Percentiles rank a stretch among this genome's conserved stretches.
Evolutionary conservation across 2,329 filamentous ascomycete species (phyloP).

Genomic region (Calcarisporium arbuscula): DNA sequence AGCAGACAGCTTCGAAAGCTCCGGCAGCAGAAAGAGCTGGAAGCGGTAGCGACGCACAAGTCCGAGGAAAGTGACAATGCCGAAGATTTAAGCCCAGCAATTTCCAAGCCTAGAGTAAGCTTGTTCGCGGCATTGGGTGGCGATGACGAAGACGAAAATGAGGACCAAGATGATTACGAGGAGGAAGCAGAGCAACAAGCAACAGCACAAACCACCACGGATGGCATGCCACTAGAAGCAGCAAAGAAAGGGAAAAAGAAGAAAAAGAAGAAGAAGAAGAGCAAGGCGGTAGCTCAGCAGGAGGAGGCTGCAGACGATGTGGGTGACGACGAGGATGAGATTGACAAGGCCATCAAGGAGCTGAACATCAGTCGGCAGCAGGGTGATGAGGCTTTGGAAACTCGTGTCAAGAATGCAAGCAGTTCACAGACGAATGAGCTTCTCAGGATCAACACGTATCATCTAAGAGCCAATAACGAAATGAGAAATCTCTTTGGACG

Average conservation of each 20-base stretch:
- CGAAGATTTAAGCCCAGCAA: conserved; percentile 23
- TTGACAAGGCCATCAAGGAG: conserved; percentile 47
- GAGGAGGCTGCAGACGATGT: conserved; percentile 11
- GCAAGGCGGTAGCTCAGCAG: conserved; percentile 15
- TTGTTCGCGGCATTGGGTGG: conserved; percentile 47
- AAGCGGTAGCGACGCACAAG: conserved; percentile 15
- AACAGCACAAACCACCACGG: conserved; percentile 16
- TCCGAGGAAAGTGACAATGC: conserved; percentile 24
- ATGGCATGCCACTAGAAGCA: conserved; percentile 20
- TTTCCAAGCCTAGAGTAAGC: conserved; percentile 34
- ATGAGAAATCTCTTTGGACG: conserved; percentile 63
- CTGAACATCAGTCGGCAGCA: conserved; percentile 30
- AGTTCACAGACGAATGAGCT: conserved; percentile 33
- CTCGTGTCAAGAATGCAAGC: no score
- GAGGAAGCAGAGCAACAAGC: conserved; percentile 9
- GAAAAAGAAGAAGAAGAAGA: conserved; percentile 32
- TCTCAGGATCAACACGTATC: conserved; percentile 52
- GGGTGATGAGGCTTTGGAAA: conserved; percentile 7
- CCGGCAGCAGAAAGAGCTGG: conserved; percentile 42
- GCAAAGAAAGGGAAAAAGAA: conserved; percentile 34
- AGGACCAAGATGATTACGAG: conserved; percentile 26
- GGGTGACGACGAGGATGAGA: conserved; percentile 40
- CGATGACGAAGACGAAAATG: conserved; percentile 33
- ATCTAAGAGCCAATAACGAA: conserved; percentile 83
- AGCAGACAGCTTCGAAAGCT: conserved; percentile 46